Base-by-base conservation (phyloP, 495 filamentous ascomycete species). In the Talaromyces proteolyticus region DNA sequence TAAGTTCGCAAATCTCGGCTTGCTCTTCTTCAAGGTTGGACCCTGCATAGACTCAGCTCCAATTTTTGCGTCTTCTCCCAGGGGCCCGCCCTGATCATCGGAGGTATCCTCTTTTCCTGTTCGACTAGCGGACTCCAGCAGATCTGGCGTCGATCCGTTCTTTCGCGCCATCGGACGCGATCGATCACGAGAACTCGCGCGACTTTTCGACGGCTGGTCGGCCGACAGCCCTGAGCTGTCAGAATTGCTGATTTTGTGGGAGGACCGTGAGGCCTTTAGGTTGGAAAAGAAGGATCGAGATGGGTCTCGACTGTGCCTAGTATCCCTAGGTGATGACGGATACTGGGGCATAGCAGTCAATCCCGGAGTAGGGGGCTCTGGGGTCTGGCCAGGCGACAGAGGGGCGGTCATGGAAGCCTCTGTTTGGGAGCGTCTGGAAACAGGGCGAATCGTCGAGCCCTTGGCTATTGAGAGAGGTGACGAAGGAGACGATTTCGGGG, bases 211-310 rank as follows among this genome's bases (percentile, higher is more conserved):
- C 20, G 23, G 37, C 7, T 60, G 67, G 5, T 73, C 70, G 11
- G 62, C 56, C 3, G 66, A 71, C 37, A 68, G 58, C 2, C 57
- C 59, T 1, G 72, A 73, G 47, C 67, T 59, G 43, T 75, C 70
- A 37, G 69, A 75, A 29, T 61, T 58, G 23, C 68, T 68, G 38
- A 65, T 39, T 36, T 58, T 63, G 23, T 74, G 73, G 0, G 78
- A 81, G 8, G 76, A 74, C 45, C 77, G 81, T 0, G 78, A 72
- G 19, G 76, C 75, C 50, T 77, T 77, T 49, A 80, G 62, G 44
- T 71, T 81, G 19, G 76, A 67, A 51, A 84, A 84, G 40, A 82
- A 78, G 2, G 76, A 76, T 47, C 67, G 75, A 6, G 78, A 80
- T 4, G 68, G 61, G 49, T 81, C 78, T 49, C 77, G 69, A n/a